phyloP scores from a whole-genome alignment of 192 early-diverging fungal genomes.

The Radiomyces spectabilis region DNA sequence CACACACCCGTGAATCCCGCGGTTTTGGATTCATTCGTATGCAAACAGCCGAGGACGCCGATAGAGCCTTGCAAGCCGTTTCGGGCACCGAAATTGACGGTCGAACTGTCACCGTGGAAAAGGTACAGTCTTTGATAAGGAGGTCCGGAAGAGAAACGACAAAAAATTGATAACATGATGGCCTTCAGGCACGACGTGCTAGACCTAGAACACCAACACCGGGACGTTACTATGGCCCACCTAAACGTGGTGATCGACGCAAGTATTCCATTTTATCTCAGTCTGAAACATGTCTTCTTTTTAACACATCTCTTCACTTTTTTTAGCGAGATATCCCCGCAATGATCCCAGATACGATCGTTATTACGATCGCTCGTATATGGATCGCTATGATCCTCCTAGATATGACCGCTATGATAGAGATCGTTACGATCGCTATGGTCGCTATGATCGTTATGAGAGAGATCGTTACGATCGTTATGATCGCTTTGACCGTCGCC shows the following conservation, averaged over 20 bases:
- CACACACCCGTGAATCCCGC: slow-evolving; percentile 72
- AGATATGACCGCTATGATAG: slow-evolving; percentile 24
- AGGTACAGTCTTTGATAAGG: too few species aligned
- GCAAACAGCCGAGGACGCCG: slow-evolving; percentile 55
- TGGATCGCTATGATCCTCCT: slow-evolving; percentile 17
- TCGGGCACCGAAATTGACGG: slow-evolving; percentile 71
- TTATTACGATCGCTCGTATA: slow-evolving; percentile 27
- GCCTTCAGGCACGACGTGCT: slow-evolving; percentile 52
- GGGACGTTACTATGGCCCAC: slow-evolving; percentile 71
- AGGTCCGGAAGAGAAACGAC: background rate
- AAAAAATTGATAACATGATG: background rate
- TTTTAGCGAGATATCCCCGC: slow-evolving; percentile 9
- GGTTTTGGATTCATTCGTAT: slow-evolving; percentile 88
- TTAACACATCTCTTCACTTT: background rate
- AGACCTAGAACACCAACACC: slow-evolving; percentile 71
- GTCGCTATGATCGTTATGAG: background rate
- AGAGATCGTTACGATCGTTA: slow-evolving; percentile 25
- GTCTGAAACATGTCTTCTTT: background rate
- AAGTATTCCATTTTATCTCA: slow-evolving; percentile 22
- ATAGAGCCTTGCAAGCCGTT: slow-evolving; percentile 58
- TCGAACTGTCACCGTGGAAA: slow-evolving; percentile 77
- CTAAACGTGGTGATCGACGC: slow-evolving; percentile 44
- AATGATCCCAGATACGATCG: slow-evolving; percentile 34
- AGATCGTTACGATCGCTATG: slow-evolving; percentile 30
- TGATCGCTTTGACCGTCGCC: slow-evolving; percentile 33